Evolutionary conservation across 371 early-diverging fungal genomes (phyloP).

Genomic region (Paramicrosporidium saccamoebae): DNA sequence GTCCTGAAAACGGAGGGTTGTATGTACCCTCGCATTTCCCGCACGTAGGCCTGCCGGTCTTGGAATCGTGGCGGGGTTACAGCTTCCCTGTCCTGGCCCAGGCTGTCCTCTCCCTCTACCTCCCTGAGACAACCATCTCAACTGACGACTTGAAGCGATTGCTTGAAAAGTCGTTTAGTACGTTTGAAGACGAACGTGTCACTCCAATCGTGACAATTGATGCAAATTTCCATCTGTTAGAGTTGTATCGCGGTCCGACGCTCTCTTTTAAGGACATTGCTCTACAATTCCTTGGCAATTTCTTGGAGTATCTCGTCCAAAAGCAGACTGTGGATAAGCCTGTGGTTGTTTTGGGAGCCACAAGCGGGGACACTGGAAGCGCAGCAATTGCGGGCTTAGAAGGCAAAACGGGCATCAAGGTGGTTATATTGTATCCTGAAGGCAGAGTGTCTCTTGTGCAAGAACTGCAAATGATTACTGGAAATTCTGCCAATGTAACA

Average conservation of each 20-base stretch:
- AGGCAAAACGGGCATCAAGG: conserved; percentile 58
- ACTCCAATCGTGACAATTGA: no score
- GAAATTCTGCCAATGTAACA: conserved; percentile 62
- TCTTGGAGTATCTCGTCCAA: conserved; percentile 79
- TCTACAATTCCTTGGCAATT: conserved; percentile 73
- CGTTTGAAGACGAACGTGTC: no score
- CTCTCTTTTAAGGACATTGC: conserved; percentile 95
- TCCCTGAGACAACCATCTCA: no score
- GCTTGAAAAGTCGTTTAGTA: no score
- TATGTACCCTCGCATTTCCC: no score
- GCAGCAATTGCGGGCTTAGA: conserved; percentile 89
- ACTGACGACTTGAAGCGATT: no score
- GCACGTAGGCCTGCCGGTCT: no score
- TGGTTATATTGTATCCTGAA: conserved; percentile 69
- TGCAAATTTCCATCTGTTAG: conserved; percentile 22
- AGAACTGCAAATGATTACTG: conserved; percentile 88
- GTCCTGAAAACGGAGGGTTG: no score
- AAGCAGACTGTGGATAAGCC: conserved; percentile 20
- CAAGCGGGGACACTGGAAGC: conserved; percentile 90
- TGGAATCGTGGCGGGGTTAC: no score
- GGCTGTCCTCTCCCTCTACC: no score
- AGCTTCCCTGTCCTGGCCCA: no score
- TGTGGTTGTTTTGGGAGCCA: conserved; percentile 59
- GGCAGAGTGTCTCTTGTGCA: conserved; percentile 70
- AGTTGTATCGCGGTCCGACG: conserved; percentile 86